Percentiles rank a stretch among this genome's conserved stretches.
Conservation (phyloP, 257 asterid species). For the Nicotiana sylvestris region DNA sequence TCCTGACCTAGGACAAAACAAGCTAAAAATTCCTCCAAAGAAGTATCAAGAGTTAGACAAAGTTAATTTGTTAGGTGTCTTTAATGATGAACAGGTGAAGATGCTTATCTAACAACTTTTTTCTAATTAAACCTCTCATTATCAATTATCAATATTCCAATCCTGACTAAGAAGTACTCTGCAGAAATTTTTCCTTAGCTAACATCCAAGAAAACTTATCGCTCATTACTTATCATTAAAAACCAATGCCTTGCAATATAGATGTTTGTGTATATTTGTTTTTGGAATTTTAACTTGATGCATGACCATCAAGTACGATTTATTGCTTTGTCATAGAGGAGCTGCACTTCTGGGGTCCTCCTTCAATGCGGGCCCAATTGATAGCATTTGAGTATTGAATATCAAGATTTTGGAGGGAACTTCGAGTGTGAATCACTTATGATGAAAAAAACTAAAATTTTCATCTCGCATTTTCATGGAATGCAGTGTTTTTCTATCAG, state of each 20-base stretch:
- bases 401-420: neutral
- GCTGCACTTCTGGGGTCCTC: neutral
- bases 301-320: neutral
- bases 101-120: neutral
- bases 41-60: conserved; percentile 44
- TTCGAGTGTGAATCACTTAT: neutral
- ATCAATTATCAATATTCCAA: neutral
- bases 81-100: conserved; percentile 73
- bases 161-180: neutral
- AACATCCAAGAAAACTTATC: conserved; percentile 1
- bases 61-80: conserved; percentile 43
- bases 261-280: neutral
- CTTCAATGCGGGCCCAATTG: neutral
- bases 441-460: neutral
- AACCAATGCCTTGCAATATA: neutral
- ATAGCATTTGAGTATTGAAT: neutral
- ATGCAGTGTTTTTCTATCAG: neutral
- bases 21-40: conserved; percentile 34
- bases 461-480: neutral
- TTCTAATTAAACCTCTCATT: neutral
- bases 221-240: neutral
- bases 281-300: neutral
- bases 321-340: neutral
- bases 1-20: conserved; percentile 34
- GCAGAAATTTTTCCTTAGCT: neutral